Evolutionary conservation across 257 asterid genomes (phyloP), one percentile per base, ranked within the genome.

Genomic region (Solanum sejunctum): DNA sequence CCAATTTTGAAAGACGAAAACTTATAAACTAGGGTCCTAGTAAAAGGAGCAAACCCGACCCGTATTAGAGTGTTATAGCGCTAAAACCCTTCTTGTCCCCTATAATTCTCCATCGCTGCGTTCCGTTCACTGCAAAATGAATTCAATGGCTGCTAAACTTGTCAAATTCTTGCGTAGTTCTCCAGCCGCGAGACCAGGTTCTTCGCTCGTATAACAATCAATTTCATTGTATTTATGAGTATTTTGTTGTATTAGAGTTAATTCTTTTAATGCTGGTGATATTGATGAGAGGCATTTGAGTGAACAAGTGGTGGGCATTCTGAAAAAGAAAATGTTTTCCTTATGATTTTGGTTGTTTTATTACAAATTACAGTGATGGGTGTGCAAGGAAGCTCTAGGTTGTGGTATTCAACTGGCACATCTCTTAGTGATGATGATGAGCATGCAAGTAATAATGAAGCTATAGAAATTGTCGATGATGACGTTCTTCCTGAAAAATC

Each of bases 401-500:
- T 82, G 39, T 90, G 85, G 75, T 91, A 90, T 90, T 95, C 98
- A 10, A 89, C 95, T 45, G 92, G 88, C 47, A 26, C 93, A 80
- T 57, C 85, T 12, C 90, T 67, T 77, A 82, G 87, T 80, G 93
- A 58, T 39, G 66, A 78, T 70, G 90, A 85, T 28, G 60, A 83
- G 86, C 94, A 84, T 18, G 80, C 78, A 26, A 80, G 45, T 70
- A 69, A 72, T 45, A 82, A 61, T 58, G 87, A 54, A 39, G 86
- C 86, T 75, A 63, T 58, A 64, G 91, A 86, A 10, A 84, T 93
- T 49, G 93, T 83, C 36, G 97, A 92, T 66, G 89, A 84, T 85
- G 97, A 91, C 88, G 91, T 93, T 87, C 89, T 87, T 51, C 90
- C 91, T 1, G 90, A 91, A 79, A 91, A 67, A 91, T 97, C 95